Evolutionary conservation across 768 basidiomycete species (phyloP).

Genomic region (Leccinum barrowsii): DNA sequence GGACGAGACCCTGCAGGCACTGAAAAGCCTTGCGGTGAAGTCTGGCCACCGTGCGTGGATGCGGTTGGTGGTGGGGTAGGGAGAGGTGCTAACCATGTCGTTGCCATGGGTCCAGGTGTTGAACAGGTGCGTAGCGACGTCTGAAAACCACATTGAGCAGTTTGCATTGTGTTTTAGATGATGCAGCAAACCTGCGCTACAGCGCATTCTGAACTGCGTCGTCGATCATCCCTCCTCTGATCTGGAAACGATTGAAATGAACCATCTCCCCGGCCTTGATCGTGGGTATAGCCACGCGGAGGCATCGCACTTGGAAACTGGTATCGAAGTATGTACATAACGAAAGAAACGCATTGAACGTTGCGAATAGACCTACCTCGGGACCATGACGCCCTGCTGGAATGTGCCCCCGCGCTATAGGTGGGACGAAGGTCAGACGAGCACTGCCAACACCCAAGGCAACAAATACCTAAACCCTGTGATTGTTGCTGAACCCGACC

Average conservation of each 20-base stretch:
- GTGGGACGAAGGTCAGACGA: not conserved
- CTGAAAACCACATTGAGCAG: not conserved
- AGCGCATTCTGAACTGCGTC: conserved; percentile 16
- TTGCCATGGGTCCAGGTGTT: conserved; percentile 5
- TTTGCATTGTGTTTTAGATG: not conserved
- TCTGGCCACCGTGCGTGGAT: conserved; percentile 4
- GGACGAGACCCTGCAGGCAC: conserved; percentile 10
- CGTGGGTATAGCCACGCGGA: not conserved
- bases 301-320: not conserved
- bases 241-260: conserved; percentile 3
- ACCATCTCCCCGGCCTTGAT: conserved; percentile 7
- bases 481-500: conserved; percentile 7
- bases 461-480: conserved; percentile 5
- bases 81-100: conserved; percentile 16
- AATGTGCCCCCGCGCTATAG: not conserved
- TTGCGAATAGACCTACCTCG: conserved; percentile 9
- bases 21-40: conserved; percentile 8
- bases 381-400: conserved; percentile 8
- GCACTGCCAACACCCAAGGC: not conserved
- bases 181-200: conserved; percentile 19
- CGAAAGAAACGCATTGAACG: not conserved
- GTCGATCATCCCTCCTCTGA: conserved; percentile 6
- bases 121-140: conserved; percentile 8
- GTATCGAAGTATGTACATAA: not conserved
- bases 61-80: conserved; percentile 22